Percentiles rank a stretch among this genome's conserved stretches.
These are phyloP conservation scores for Hibiscus trionum DNA, from an alignment of 345 rosid genomes.

Conservation along the genomic window DNA sequence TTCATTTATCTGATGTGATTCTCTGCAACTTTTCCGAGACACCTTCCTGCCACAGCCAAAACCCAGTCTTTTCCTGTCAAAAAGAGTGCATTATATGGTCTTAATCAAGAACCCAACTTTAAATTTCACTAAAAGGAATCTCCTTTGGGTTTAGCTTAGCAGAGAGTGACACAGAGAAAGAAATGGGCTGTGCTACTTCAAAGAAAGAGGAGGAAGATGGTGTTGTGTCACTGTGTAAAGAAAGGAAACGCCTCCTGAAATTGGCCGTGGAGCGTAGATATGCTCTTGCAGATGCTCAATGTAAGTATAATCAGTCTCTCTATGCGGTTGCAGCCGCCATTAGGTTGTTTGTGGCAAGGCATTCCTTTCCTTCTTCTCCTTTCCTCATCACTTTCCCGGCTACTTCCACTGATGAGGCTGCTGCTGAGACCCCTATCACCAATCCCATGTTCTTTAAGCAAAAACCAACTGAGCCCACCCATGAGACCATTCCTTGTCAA, in stretches of 20 bases:
- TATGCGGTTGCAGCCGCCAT: slow-evolving; percentile 33
- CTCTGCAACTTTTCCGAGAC: slow-evolving; percentile 18
- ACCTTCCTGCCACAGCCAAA: slow-evolving; percentile 10
- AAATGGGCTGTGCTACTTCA: slow-evolving; percentile 30
- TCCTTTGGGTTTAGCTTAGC: not conserved
- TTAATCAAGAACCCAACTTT: not conserved
- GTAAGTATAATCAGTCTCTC: slow-evolving; percentile 35
- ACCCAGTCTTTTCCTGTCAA: not conserved
- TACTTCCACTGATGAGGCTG: not conserved
- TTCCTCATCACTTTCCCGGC: slow-evolving; percentile 30
- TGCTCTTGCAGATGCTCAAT: slow-evolving; percentile 33
- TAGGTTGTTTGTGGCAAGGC: slow-evolving; percentile 28
- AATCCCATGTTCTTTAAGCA: slow-evolving; percentile 20
- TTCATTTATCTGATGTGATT: slow-evolving; percentile 13
- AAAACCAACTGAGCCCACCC: slow-evolving; percentile 13
- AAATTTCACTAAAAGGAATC: not conserved
- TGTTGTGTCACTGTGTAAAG: slow-evolving; percentile 29
- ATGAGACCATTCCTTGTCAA: slow-evolving; percentile 11
- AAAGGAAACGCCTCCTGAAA: slow-evolving; percentile 30
- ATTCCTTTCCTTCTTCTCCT: slow-evolving; percentile 31
- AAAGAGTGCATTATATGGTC: not conserved
- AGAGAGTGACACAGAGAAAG: not conserved
- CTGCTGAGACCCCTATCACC: not conserved
- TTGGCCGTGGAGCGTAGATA: slow-evolving; percentile 30
- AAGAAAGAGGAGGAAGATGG: slow-evolving; percentile 27